These are phyloP conservation scores for Coffea humblotiana DNA, from an alignment of 305 asterid species.

Conservation along the genomic window DNA sequence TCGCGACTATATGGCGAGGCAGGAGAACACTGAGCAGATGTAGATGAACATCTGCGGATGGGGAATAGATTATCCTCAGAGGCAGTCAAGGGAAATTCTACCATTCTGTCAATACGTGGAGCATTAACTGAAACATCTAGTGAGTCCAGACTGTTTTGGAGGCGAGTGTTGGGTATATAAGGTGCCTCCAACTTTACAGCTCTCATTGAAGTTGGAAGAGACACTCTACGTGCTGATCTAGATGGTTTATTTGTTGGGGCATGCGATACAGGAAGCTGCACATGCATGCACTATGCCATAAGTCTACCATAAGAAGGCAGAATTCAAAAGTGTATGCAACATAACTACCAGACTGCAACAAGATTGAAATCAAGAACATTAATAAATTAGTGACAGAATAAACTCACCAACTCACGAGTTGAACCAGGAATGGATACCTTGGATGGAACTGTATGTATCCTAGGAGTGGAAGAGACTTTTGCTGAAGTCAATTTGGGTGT, in stretches of 20 bases:
- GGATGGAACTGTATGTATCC: conserved; percentile 61
- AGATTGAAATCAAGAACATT: not conserved
- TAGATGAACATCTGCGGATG: conserved; percentile 45
- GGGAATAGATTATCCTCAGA: conserved; percentile 42
- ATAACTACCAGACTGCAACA: not conserved
- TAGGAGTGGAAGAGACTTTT: conserved; percentile 44
- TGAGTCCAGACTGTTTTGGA: conserved; percentile 47
- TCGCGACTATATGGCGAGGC: conserved; percentile 46
- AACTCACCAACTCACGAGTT: conserved; percentile 86
- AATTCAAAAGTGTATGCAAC: not conserved
- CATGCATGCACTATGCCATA: conserved; percentile 9
- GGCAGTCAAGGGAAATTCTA: conserved; percentile 60
- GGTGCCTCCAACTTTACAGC: conserved; percentile 33
- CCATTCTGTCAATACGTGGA: conserved; percentile 90
- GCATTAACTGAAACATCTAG: conserved; percentile 86
- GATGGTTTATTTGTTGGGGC: conserved; percentile 63
- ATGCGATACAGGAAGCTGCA: conserved; percentile 86
- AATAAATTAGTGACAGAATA: not conserved
- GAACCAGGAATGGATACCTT: conserved; percentile 78
- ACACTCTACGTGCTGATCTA: conserved; percentile 54
- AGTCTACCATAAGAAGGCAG: conserved; percentile 2
- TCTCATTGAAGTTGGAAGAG: conserved; percentile 69
- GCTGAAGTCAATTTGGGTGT: conserved; percentile 42
- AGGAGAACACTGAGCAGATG: conserved; percentile 59
- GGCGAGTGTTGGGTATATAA: conserved; percentile 37